These are phyloP conservation scores for Candida lessepsii DNA, from an alignment of 805 yeast species.

Conservation along the genomic window DNA sequence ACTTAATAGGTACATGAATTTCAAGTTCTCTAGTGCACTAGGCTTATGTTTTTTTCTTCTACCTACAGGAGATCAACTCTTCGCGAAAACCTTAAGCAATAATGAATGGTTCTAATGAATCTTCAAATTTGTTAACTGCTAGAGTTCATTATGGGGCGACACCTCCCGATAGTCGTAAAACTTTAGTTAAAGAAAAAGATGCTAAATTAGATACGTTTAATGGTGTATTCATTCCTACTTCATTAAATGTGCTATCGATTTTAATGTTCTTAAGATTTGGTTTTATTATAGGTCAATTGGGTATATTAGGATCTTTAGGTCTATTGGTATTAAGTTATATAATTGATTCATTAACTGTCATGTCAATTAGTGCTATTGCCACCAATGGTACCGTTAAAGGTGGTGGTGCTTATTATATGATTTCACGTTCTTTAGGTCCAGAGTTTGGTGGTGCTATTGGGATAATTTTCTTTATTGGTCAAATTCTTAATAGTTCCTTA, in stretches of 20 bases:
- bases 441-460: slow-evolving; percentile 99
- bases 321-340: slow-evolving; percentile 70
- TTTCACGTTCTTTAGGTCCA: slow-evolving; percentile 91
- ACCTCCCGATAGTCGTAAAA: not conserved
- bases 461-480: slow-evolving; percentile 90
- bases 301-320: slow-evolving; percentile 72
- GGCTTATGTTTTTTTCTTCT: no score
- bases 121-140: not conserved
- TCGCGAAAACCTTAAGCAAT: not conserved
- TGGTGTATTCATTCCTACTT: slow-evolving; percentile 93
- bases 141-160: not conserved
- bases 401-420: slow-evolving; percentile 98
- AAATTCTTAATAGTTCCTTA: slow-evolving; percentile 84
- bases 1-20: no score
- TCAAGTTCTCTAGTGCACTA: no score
- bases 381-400: slow-evolving; percentile 97
- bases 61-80: not conserved
- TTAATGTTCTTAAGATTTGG: slow-evolving; percentile 95
- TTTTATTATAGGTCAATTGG: slow-evolving; percentile 92
- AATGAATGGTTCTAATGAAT: slow-evolving; percentile 6
- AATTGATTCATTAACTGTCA: slow-evolving; percentile 79
- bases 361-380: slow-evolving; percentile 92
- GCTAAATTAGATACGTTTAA: slow-evolving; percentile 73
- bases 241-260: slow-evolving; percentile 88
- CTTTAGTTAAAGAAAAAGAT: not conserved